phyloP scores from a whole-genome alignment of 176 grass and related monocot genomes.

The Triticum aestivum region DNA sequence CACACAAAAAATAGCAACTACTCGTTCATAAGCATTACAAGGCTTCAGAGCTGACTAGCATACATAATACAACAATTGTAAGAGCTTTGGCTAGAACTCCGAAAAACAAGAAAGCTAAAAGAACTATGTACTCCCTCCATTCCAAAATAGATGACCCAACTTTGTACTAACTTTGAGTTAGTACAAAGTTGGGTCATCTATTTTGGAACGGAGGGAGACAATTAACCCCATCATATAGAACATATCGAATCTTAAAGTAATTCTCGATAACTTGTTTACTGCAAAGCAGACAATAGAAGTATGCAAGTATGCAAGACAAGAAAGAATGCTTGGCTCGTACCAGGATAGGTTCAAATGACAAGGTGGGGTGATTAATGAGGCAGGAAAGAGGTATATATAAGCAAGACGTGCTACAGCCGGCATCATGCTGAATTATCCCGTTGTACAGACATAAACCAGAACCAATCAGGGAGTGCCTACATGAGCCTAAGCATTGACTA shows the following conservation, averaged over 20 bases:
- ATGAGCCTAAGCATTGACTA: background rate
- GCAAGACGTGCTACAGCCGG: background rate
- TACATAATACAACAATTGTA: background rate
- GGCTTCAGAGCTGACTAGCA: background rate
- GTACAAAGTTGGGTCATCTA: no score
- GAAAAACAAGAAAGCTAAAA: background rate
- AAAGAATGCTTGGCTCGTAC: background rate
- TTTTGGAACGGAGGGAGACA: no score
- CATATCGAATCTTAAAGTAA: background rate
- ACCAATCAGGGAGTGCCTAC: background rate
- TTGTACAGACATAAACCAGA: background rate
- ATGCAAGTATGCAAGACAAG: background rate
- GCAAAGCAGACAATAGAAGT: background rate
- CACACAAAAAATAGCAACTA: background rate
- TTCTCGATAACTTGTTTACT: background rate
- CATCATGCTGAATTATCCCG: background rate
- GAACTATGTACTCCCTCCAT: background rate
- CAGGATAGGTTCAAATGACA: slow-evolving; percentile 15
- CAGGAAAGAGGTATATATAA: slow-evolving; percentile 19
- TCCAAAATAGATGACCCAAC: no score
- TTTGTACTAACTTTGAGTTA: no score
- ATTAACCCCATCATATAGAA: background rate
- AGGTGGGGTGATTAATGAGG: background rate
- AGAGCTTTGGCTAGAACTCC: background rate
- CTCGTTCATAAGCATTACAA: background rate